Evolutionary conservation across 495 filamentous ascomycete genomes (phyloP), one percentile per base, ranked within the genome.

Genomic region (Endocarpon pusillum): DNA sequence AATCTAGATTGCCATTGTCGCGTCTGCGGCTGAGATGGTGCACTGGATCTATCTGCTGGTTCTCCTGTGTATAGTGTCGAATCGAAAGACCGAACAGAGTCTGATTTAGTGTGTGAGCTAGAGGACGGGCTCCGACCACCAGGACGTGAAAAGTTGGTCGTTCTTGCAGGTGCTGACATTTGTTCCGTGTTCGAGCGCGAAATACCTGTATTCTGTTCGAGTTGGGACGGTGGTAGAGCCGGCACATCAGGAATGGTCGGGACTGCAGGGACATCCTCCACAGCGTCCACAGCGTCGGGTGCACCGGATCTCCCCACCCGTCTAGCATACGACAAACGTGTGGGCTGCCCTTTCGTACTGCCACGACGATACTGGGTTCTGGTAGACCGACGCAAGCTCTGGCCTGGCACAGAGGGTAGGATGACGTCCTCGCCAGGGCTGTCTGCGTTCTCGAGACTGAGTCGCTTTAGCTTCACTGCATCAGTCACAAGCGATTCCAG

Each of bases 331-430:
- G 78, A 74, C 3, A 70, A 65, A 33, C 76, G 66, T 5, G 28
- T 15, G 7, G 28, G 28, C 12, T 31, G 14, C 48, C 78, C 84
- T 39, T 73, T 73, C 33, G 84, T 52, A 58, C 85, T 94, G 9
- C 86, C 89, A 34, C 81, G 79, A 46, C 83, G 65, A 47, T 97
- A 97, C 19, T 82, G 84, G 11, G 89, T 99, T 23, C 83, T 70
- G 11, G 84, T 99, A 23, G 91, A 92, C 35, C 89, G 69, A 41
- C 84, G 70, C 33, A 99, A 65, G 12, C 82, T 78, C 47, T 75
- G 73, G 3, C 81, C 79, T 6, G 73, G 78, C 16, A 61, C 54
- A 43, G 71, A 64, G 1, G 81, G 76, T 35, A 96, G 57, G 40
- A 96, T 94, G 55, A 96, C 91, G 23, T 84, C 79, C n/a, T 45